phyloP scores from a whole-genome alignment of 2,329 filamentous ascomycete species.

The Neofusicoccum parvum region DNA sequence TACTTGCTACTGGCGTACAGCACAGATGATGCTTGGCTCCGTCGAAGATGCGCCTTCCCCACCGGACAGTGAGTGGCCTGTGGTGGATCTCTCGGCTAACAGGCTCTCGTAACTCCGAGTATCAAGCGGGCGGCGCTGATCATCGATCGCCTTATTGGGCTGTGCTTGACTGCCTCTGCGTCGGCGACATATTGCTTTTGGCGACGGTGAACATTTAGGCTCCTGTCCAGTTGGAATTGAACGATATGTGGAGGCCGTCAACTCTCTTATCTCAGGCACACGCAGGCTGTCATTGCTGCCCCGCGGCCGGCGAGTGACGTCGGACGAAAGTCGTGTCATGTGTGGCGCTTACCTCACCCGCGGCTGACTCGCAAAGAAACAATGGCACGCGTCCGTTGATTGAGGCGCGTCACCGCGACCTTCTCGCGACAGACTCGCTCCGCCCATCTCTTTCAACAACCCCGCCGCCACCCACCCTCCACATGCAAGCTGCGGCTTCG shows the following conservation, averaged over 20 bases:
- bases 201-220: not conserved
- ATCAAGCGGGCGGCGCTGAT: constrained; percentile 5
- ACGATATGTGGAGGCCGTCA: too few relatives aligned
- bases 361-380: not conserved
- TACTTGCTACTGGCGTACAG: too few relatives aligned
- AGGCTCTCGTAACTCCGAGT: not conserved
- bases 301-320: not conserved
- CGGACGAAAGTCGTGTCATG: not conserved
- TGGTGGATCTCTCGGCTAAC: not conserved
- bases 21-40: too few relatives aligned
- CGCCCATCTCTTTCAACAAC: not conserved
- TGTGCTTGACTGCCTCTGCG: not conserved
- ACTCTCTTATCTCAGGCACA: too few relatives aligned
- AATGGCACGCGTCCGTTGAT: not conserved
- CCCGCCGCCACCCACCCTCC: not conserved
- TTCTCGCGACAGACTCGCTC: constrained; percentile 5
- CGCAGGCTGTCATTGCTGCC: too few relatives aligned
- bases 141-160: not conserved
- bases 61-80: not conserved
- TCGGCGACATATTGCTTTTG: not conserved
- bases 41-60: not conserved
- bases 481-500: not conserved
- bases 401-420: constrained; percentile 15
- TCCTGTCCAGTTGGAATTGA: not conserved
- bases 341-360: not conserved